Percentiles rank a stretch among this genome's conserved stretches.
Evolutionary conservation across 2,329 filamentous ascomycete genomes (phyloP).

Genomic region (Aspergillus transmontanensis): DNA sequence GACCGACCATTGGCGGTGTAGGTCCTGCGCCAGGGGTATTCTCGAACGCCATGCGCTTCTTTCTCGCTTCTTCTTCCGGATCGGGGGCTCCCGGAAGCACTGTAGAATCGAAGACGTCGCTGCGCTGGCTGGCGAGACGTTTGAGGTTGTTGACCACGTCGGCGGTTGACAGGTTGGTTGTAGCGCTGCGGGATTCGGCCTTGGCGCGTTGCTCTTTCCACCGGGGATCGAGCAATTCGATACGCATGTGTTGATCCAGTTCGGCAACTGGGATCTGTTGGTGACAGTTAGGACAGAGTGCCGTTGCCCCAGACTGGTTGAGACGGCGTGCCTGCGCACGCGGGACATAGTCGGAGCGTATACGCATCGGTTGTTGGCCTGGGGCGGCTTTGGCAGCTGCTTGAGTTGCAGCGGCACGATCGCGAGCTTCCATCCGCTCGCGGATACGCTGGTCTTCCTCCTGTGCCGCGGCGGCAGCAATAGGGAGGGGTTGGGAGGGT

Average conservation of each 20-base stretch:
- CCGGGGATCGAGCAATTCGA: constrained; percentile 87
- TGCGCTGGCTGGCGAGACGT: constrained; percentile 84
- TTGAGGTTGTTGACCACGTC: constrained; percentile 95
- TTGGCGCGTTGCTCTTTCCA: constrained; percentile 97
- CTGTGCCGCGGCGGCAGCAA: constrained; percentile 37
- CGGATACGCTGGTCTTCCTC: constrained; percentile 66
- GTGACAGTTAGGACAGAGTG: constrained; percentile 89
- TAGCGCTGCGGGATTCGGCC: constrained; percentile 78
- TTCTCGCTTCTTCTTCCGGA: constrained; percentile 72
- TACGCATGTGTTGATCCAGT: constrained; percentile 89
- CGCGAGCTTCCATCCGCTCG: constrained; percentile 56
- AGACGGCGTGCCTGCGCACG: constrained; percentile 73
- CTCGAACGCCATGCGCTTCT: constrained; percentile 70
- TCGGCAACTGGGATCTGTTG: constrained; percentile 86
- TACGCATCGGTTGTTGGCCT: constrained; percentile 70
- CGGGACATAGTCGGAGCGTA: constrained; percentile 90
- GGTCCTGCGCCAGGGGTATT: constrained; percentile 27
- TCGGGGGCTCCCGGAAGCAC: constrained; percentile 58
- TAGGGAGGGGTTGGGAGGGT: constrained; percentile 36
- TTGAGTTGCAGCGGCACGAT: constrained; percentile 73
- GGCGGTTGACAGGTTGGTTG: constrained; percentile 80
- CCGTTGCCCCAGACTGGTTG: constrained; percentile 63
- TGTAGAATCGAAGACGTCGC: constrained; percentile 76
- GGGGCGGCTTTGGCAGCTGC: constrained; percentile 72
- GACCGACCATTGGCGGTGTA: constrained; percentile 33